Percentiles rank a stretch among this genome's conserved stretches.
These are phyloP conservation scores for Dioscorea alata DNA, from an alignment of 106 monocot species.

Conservation along the genomic window DNA sequence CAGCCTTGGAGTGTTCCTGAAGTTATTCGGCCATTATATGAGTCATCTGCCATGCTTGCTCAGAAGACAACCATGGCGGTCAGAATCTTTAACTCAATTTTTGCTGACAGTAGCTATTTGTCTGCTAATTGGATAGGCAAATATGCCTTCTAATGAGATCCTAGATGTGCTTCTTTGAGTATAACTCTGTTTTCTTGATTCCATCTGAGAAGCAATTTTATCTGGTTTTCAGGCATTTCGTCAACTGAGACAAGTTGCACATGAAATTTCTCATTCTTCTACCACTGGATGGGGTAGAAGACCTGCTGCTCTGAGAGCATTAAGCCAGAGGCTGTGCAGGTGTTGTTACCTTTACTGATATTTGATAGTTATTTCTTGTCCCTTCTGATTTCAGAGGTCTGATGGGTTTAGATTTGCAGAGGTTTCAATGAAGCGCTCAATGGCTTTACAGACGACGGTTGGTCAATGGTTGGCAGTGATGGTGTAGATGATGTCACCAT, in stretches of 20 bases:
- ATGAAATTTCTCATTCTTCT: conserved; percentile 43
- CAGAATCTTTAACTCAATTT: conserved; percentile 13
- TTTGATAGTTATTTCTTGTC: background rate
- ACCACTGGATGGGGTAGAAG: conserved; percentile 39
- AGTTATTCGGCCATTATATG: conserved; percentile 56
- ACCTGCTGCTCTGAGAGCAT: conserved; percentile 56
- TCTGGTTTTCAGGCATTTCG: conserved; percentile 45
- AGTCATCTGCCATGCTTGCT: conserved; percentile 65
- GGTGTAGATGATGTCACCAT: conserved; percentile 59
- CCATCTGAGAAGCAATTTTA: no score
- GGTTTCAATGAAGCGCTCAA: conserved; percentile 71
- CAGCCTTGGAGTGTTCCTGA: conserved; percentile 76
- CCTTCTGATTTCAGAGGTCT: background rate
- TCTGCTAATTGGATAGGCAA: no score
- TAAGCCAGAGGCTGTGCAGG: conserved; percentile 62
- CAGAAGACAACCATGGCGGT: conserved; percentile 62
- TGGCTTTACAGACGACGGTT: conserved; percentile 64
- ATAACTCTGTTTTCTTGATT: no score
- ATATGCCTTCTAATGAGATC: no score
- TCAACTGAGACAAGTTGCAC: conserved; percentile 56
- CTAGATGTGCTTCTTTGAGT: no score
- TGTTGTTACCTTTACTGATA: background rate
- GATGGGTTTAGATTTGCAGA: conserved; percentile 20
- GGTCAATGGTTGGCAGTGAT: conserved; percentile 52
- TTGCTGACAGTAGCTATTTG: no score